These are phyloP conservation scores for Liriodendron chinense DNA, from an alignment of 164 flowering plant species.

Conservation along the genomic window DNA sequence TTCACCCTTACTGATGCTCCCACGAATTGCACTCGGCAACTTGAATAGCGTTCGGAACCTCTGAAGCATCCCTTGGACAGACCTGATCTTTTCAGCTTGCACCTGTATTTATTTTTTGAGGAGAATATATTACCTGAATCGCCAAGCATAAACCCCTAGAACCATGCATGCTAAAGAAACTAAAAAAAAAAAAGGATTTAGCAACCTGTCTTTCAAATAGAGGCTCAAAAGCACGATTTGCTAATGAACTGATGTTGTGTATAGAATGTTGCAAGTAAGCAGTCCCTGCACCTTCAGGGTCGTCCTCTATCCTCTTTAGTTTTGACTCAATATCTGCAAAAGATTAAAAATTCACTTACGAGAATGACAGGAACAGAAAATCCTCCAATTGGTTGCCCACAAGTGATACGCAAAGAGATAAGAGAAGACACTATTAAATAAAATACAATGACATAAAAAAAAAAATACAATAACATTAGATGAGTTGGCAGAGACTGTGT, in stretches of 20 bases:
- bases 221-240: constrained; percentile 88
- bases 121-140: background rate
- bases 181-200: background rate
- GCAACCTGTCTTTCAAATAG: constrained; percentile 95
- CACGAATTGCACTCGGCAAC: constrained; percentile 92
- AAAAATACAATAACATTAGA: too few relatives aligned
- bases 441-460: background rate
- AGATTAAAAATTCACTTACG: constrained; percentile 6
- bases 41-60: constrained; percentile 93
- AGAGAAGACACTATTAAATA: background rate
- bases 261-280: constrained; percentile 65
- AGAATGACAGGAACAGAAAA: background rate
- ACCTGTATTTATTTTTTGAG: constrained; percentile 44
- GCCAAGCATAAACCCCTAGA: background rate
- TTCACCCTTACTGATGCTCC: constrained; percentile 95
- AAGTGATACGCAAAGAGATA: background rate
- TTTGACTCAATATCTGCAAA: constrained; percentile 87
- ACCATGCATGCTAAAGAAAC: constrained; percentile 10
- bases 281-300: constrained; percentile 98
- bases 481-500: too few relatives aligned
- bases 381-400: background rate
- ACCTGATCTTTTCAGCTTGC: constrained; percentile 97
- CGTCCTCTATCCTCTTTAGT: constrained; percentile 91
- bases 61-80: constrained; percentile 99
- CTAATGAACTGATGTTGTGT: constrained; percentile 65